Conservation (phyloP, 768 basidiomycete genomes). For the Pulveroboletus ravenelii region DNA sequence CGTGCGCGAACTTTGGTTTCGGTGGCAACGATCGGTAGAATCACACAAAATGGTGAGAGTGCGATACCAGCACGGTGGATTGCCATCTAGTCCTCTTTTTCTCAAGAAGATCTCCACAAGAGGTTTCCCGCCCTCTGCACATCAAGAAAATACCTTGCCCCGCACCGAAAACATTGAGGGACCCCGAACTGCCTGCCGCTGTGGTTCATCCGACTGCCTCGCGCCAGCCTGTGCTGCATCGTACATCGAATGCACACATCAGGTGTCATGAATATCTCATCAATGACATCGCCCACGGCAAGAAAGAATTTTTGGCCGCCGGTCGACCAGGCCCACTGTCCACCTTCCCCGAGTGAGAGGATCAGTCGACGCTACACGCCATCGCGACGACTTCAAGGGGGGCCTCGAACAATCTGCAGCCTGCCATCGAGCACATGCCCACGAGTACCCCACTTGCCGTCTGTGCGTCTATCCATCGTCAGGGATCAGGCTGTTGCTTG, state of each 20-base stretch:
- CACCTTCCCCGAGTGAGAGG: neutral
- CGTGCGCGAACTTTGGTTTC: conserved; percentile 31
- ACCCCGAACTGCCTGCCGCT: too few relatives aligned
- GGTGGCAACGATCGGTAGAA: neutral
- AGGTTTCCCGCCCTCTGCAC: neutral
- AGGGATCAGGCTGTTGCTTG: neutral
- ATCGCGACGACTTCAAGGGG: too few relatives aligned
- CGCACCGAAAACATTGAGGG: too few relatives aligned
- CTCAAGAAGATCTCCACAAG: neutral
- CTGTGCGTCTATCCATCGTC: neutral
- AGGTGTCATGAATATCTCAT: neutral
- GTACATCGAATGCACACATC: neutral
- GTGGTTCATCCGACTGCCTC: neutral
- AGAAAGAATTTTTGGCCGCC: neutral
- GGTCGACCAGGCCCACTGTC: neutral
- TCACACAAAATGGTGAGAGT: conserved; percentile 46
- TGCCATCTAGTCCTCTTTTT: conserved; percentile 35
- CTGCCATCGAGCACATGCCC: too few relatives aligned
- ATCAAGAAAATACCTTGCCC: neutral
- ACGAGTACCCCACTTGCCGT: too few relatives aligned
- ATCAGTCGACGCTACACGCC: neutral
- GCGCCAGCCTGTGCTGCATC: neutral
- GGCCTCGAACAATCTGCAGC: neutral
- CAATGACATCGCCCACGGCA: neutral
- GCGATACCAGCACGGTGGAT: conserved; percentile 46